Evolutionary conservation across 352 stramenopile genomes (phyloP).

Genomic region (Hyaloperonospora arabidopsidis): DNA sequence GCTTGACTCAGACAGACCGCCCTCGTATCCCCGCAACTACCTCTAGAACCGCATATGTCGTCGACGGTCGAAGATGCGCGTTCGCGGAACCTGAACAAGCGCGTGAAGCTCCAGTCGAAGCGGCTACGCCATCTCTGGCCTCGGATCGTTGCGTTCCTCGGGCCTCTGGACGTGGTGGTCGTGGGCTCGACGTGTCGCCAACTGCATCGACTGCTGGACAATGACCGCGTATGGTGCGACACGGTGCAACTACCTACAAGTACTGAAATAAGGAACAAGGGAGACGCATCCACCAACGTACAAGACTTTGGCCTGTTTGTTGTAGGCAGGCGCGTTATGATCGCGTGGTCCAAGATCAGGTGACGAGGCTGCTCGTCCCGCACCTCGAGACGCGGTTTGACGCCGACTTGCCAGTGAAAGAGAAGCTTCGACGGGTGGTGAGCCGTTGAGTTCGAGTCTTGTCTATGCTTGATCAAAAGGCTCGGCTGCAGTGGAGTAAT

Average conservation of each 20-base stretch:
- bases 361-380: slow-evolving; percentile 33
- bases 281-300: too few relatives aligned
- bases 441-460: not conserved
- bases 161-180: slow-evolving; percentile 29
- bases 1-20: too few relatives aligned
- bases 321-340: slow-evolving; percentile 34
- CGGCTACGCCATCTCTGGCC: slow-evolving; percentile 41
- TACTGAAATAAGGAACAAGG: not conserved
- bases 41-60: slow-evolving; percentile 24
- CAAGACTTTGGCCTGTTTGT: not conserved
- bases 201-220: slow-evolving; percentile 33
- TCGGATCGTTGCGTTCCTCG: slow-evolving; percentile 31
- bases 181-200: slow-evolving; percentile 33
- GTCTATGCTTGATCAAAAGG: not conserved
- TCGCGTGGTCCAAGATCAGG: slow-evolving; percentile 18
- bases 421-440: slow-evolving; percentile 42
- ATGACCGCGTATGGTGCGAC: slow-evolving; percentile 36
- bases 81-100: slow-evolving; percentile 37
- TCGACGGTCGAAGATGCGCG: slow-evolving; percentile 33
- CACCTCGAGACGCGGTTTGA: slow-evolving; percentile 16
- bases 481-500: not conserved
- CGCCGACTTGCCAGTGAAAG: slow-evolving; percentile 13
- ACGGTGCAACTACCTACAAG: not conserved
- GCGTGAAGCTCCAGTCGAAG: slow-evolving; percentile 53
- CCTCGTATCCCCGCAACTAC: slow-evolving; percentile 2